A percentile compares a stretch with the other conserved stretches of the same genome.
phyloP scores from a whole-genome alignment of 176 grass and related monocot genomes.

The Cocos nucifera region DNA sequence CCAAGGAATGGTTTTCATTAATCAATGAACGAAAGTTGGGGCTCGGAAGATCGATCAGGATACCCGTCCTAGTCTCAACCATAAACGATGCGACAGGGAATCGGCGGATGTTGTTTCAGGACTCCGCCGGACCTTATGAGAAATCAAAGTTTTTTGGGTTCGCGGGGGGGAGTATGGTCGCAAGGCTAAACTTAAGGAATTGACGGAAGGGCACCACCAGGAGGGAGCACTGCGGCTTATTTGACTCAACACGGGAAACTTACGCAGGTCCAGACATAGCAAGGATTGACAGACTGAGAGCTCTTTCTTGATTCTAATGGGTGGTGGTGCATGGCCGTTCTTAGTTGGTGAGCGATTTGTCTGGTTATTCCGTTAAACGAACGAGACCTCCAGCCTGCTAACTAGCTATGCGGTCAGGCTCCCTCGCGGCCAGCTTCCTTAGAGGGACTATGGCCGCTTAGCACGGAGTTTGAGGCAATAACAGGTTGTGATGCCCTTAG shows the following conservation, averaged over 20 bases:
- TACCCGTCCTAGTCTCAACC: slow-evolving; percentile 36
- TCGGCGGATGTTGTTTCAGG: slow-evolving; percentile 45
- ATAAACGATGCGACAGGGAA: slow-evolving; percentile 46
- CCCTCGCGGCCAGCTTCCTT: slow-evolving; percentile 72
- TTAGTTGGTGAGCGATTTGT: too few relatives aligned
- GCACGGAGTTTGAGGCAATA: slow-evolving; percentile 72
- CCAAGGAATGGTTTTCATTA: slow-evolving; percentile 53
- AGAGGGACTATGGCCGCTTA: slow-evolving; percentile 81
- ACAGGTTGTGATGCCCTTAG: slow-evolving; percentile 26
- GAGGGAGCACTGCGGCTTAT: background rate
- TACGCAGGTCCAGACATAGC: slow-evolving; percentile 39
- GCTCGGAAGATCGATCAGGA: slow-evolving; percentile 47
- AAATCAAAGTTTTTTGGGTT: slow-evolving; percentile 53
- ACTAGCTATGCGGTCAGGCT: too few relatives aligned
- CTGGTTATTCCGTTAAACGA: too few relatives aligned
- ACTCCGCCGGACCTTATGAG: slow-evolving; percentile 50
- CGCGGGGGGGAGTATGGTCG: slow-evolving; percentile 33
- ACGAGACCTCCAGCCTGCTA: too few relatives aligned
- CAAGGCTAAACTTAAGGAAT: slow-evolving; percentile 36
- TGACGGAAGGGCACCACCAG: slow-evolving; percentile 29
- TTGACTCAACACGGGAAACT: slow-evolving; percentile 18
- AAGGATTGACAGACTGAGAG: slow-evolving; percentile 45
- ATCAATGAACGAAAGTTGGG: slow-evolving; percentile 53
- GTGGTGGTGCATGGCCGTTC: too few relatives aligned
- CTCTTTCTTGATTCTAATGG: slow-evolving; percentile 6